These are phyloP conservation scores for Przewalskia tangutica DNA, from an alignment of 257 asterid species.

Conservation along the genomic window DNA sequence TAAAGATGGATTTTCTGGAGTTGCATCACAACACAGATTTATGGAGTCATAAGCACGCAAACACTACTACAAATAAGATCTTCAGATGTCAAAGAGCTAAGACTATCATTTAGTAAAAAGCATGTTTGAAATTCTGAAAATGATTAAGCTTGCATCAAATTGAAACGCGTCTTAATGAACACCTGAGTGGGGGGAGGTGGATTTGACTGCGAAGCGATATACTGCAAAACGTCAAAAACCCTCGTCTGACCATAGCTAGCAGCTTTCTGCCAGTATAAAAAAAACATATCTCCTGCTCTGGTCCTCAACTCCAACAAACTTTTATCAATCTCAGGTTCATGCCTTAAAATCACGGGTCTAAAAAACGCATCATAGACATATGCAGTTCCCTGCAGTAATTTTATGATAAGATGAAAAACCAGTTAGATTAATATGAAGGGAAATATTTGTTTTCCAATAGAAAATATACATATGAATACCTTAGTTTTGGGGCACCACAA, in stretches of 20 bases:
- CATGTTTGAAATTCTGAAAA: background rate
- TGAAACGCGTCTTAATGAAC: background rate
- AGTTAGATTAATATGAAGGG: background rate
- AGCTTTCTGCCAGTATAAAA: conserved; percentile 52
- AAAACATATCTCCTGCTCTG: conserved; percentile 75
- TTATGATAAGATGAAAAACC: conserved; percentile 5
- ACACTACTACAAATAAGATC: background rate
- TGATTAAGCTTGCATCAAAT: background rate
- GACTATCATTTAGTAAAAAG: background rate
- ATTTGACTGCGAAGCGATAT: conserved; percentile 70
- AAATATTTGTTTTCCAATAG: background rate
- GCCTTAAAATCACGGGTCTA: conserved; percentile 70
- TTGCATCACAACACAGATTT: background rate
- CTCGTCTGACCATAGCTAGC: conserved; percentile 73
- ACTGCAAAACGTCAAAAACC: conserved; percentile 68
- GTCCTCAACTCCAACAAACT: conserved; percentile 60
- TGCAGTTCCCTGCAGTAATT: conserved; percentile 69
- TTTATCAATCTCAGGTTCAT: conserved; percentile 87
- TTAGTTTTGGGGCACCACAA: conserved; percentile 92
- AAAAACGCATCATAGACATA: conserved; percentile 88
- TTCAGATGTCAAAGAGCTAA: background rate
- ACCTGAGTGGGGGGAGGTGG: conserved; percentile 62
- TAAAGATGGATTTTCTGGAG: background rate
- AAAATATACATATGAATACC: conserved; percentile 29
- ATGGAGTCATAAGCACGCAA: background rate